A percentile compares a stretch with the other conserved stretches of the same genome.
phyloP scores from a whole-genome alignment of 2,329 filamentous ascomycete species.

The Aureobasidium sp. region DNA sequence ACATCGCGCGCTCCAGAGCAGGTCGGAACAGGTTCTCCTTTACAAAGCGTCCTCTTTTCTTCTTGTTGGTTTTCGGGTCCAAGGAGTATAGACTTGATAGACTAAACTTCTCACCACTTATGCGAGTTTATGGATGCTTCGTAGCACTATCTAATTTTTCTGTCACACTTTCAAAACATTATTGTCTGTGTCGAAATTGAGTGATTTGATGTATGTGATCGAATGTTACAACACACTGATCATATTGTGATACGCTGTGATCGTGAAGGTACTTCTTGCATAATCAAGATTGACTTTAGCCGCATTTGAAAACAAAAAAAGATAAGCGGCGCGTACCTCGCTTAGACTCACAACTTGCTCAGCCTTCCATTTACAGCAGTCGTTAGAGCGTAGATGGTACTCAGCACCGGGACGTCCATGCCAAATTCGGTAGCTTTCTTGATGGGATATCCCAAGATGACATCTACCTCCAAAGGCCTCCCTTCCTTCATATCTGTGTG shows the following conservation, averaged over 20 bases:
- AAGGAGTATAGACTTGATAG: neutral
- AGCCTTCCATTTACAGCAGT: conserved; percentile 24
- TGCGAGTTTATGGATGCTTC: neutral
- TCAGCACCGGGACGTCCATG: conserved; percentile 34
- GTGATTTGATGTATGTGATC: no score
- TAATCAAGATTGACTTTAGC: no score
- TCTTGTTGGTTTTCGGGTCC: neutral
- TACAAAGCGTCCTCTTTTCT: neutral
- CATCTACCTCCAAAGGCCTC: conserved; percentile 40
- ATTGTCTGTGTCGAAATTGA: no score
- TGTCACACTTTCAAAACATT: neutral
- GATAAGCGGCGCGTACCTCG: no score
- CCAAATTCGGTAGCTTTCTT: conserved; percentile 34
- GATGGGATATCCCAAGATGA: conserved; percentile 39
- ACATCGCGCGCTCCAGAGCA: neutral
- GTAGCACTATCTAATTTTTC: neutral
- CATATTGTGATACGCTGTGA: no score
- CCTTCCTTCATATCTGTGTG: conserved; percentile 37
- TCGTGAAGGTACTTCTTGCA: no score
- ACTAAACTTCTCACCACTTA: neutral
- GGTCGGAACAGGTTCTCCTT: neutral
- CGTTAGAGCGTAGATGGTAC: conserved; percentile 31
- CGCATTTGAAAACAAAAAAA: no score
- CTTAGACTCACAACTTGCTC: conserved; percentile 3
- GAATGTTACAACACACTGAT: no score